Evolutionary conservation across 768 basidiomycete species (phyloP).

Genomic region (Lactifluus volemus): DNA sequence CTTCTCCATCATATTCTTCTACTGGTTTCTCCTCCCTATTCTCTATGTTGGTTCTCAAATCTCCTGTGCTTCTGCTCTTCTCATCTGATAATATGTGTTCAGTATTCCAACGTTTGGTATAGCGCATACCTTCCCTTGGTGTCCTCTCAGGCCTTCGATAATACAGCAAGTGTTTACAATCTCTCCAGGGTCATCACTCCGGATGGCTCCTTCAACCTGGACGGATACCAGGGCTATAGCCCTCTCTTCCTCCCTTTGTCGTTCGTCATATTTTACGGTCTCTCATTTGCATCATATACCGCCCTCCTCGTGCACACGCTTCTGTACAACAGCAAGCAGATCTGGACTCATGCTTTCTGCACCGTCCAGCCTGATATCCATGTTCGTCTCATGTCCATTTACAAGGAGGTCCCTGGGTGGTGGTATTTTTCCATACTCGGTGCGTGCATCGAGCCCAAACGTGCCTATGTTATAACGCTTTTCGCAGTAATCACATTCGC

Average conservation of each 20-base stretch:
- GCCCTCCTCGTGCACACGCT: slow-evolving; percentile 62
- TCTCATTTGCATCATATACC: slow-evolving; percentile 75
- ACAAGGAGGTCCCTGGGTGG: slow-evolving; percentile 66
- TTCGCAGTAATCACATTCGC: slow-evolving; percentile 46
- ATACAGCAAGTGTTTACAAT: slow-evolving; percentile 58
- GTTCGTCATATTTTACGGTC: slow-evolving; percentile 69
- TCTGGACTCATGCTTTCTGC: slow-evolving; percentile 60
- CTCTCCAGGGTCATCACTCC: slow-evolving; percentile 46
- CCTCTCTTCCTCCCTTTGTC: slow-evolving; percentile 59
- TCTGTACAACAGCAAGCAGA: slow-evolving; percentile 73
- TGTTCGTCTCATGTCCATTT: slow-evolving; percentile 69
- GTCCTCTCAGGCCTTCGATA: slow-evolving; percentile 48
- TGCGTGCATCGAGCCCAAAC: background rate
- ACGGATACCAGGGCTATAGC: slow-evolving; percentile 47
- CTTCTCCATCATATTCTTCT: slow-evolving; percentile 80
- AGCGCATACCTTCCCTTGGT: background rate
- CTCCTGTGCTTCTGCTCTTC: background rate
- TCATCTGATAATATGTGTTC: slow-evolving; percentile 30
- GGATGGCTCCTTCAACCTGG: slow-evolving; percentile 46
- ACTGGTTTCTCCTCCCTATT: background rate
- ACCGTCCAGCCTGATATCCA: slow-evolving; percentile 81
- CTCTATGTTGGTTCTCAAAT: slow-evolving; percentile 35
- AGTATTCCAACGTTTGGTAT: slow-evolving; percentile 40
- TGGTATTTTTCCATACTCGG: slow-evolving; percentile 45
- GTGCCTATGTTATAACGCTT: slow-evolving; percentile 37